Base-by-base conservation (phyloP, 2,329 filamentous ascomycete genomes). In the Westerdykella aurantiaca region DNA sequence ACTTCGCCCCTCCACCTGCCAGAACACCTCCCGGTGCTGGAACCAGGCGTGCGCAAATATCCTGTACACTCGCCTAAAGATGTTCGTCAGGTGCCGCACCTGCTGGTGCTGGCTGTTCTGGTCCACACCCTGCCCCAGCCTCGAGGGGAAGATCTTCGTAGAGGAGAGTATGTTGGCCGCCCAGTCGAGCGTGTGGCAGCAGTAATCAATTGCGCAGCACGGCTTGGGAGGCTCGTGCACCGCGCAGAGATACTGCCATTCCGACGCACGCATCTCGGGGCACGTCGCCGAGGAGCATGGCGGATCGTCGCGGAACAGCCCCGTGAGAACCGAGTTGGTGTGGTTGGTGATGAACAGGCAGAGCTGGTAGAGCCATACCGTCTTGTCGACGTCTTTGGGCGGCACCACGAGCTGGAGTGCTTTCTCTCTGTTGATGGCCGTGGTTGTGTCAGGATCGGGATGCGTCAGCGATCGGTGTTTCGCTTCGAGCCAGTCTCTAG, bases 11-110 rank as follows among this genome's bases (percentile, higher is more conserved):
- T 98, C 93, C 1, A 97, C 85, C 34, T 86, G 82, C 89, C 91
- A 97, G 67, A 97, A 98, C 42, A 96, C 88, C 43, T 86, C 85
- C 37, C 90, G 81, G 67, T 98, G 93, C 70, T 96, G 89, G 67
- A 96, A 98, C 93, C 93, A 98, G 6, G 93, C 93, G 65, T 98
- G 93, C 38, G 93, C 93, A 64, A 97, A 98, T 69, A 98, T 97
- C 47, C 93, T 81, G 68, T 98, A 95, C 39, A 97, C 80, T 12
- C 93, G 80, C 44, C 93, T 81, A 69, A 98, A 97, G 44, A 98
- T 91, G 66, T 96, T 97, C 56, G 91, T 86, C 46, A 98, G 75
- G 65, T 94, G 91, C 67, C 88, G 88, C 47, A 85, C 75, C 44
- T 87, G 86, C 35, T 73, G 63, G 42, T 69, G 61, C 44, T 66